These are phyloP conservation scores for Naganishia friedmannii DNA, from an alignment of 768 basidiomycete species.

Conservation along the genomic window DNA sequence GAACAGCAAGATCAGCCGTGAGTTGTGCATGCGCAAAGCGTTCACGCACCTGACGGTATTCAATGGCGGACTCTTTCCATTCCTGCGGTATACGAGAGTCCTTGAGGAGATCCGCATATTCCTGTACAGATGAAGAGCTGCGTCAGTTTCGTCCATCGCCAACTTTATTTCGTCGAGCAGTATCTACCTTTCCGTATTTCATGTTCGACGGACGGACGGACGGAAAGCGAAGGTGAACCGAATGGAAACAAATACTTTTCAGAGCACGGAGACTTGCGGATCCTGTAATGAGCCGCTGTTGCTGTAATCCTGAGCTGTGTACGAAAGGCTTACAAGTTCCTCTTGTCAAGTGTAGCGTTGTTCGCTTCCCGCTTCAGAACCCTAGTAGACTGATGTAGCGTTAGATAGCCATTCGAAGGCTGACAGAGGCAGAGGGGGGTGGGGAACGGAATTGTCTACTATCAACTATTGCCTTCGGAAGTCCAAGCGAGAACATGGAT, in stretches of 20 bases:
- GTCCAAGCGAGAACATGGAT: too few relatives aligned
- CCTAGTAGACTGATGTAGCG: too few relatives aligned
- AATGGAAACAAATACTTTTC: too few relatives aligned
- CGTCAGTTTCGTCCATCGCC: not conserved
- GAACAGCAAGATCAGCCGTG: not conserved
- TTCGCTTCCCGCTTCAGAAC: too few relatives aligned
- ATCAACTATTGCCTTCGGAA: too few relatives aligned
- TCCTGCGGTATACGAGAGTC: constrained; percentile 67
- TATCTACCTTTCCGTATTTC: constrained; percentile 20
- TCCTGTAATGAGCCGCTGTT: not conserved
- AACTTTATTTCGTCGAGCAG: not conserved
- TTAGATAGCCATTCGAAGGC: too few relatives aligned
- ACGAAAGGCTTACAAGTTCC: too few relatives aligned
- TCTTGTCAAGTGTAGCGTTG: too few relatives aligned
- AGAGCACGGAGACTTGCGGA: too few relatives aligned
- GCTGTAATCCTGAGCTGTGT: not conserved
- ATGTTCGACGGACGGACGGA: not conserved
- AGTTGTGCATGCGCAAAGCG: not conserved
- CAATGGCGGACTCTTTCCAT: constrained; percentile 71
- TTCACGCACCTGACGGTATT: constrained; percentile 69
- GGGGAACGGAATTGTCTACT: too few relatives aligned
- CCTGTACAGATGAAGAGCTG: constrained; percentile 25
- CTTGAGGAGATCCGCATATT: constrained; percentile 52
- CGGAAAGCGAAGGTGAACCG: too few relatives aligned
- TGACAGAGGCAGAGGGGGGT: too few relatives aligned